phyloP scores from a whole-genome alignment of 2,329 filamentous ascomycete species.

The Gyromitra esculenta region DNA sequence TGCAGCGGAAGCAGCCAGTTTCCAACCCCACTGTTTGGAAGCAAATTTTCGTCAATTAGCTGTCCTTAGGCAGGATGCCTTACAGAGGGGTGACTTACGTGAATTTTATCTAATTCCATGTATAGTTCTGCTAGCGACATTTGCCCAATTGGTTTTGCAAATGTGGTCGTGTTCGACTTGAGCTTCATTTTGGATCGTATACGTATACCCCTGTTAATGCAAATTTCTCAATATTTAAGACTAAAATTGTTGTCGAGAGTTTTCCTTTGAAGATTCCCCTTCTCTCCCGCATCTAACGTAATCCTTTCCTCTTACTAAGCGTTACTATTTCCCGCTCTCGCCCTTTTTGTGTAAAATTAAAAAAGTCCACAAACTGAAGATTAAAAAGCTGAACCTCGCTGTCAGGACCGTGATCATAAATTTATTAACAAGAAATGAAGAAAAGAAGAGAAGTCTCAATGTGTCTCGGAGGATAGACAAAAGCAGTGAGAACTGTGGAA shows the following conservation, averaged over 20 bases:
- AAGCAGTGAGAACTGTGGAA: constrained; percentile 1
- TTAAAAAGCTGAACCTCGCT: not conserved
- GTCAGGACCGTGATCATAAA: not conserved
- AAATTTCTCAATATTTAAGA: not conserved
- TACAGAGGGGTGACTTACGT: constrained; percentile 10
- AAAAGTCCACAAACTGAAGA: not conserved
- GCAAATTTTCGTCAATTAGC: not conserved
- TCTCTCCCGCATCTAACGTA: not conserved
- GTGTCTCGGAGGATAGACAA: not conserved
- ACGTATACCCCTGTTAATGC: not conserved
- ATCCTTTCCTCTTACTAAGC: not conserved
- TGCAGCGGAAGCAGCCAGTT: constrained; percentile 36
- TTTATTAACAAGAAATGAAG: not conserved
- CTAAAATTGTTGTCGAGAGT: not conserved
- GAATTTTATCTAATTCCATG: constrained; percentile 46
- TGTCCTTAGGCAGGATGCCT: not conserved
- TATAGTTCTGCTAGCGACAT: constrained; percentile 38
- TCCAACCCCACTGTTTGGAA: constrained; percentile 40
- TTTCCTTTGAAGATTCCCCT: not conserved
- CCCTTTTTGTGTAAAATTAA: not conserved
- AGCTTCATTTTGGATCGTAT: constrained; percentile 29
- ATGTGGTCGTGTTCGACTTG: constrained; percentile 22
- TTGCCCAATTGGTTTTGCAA: constrained; percentile 27
- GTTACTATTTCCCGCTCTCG: not conserved
- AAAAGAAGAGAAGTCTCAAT: not conserved